phyloP scores from a whole-genome alignment of 805 yeast species.

The Pichia ethanolica region DNA sequence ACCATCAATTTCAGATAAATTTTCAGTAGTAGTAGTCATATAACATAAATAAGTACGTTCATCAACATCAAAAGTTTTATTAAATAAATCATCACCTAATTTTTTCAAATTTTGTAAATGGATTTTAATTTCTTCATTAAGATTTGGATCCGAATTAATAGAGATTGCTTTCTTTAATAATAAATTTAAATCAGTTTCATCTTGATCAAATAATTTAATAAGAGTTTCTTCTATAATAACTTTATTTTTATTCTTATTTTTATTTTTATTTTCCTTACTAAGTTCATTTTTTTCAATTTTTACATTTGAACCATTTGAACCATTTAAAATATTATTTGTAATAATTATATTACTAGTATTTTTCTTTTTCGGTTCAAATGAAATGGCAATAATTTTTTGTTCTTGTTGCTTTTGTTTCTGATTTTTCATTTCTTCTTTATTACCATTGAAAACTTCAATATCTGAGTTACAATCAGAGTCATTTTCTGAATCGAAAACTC shows the following conservation, averaged over 20 bases:
- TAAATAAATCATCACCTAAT: constrained; percentile 17
- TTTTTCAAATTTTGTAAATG: background rate
- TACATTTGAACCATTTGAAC: too few relatives aligned
- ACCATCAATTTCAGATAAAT: constrained; percentile 26
- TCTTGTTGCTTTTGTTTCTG: background rate
- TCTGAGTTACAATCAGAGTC: background rate
- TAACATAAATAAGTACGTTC: constrained; percentile 20
- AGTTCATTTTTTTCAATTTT: background rate
- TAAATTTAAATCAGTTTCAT: background rate
- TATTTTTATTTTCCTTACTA: background rate
- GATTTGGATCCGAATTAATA: background rate
- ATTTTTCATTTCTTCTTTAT: too few relatives aligned
- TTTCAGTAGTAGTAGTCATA: constrained; percentile 9
- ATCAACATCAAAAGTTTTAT: constrained; percentile 23
- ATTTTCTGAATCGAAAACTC: background rate
- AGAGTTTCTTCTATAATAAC: background rate
- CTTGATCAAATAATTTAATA: background rate
- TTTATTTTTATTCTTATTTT: background rate
- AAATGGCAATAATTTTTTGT: background rate
- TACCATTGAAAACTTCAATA: too few relatives aligned
- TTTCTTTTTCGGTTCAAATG: background rate
- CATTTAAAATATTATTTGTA: too few relatives aligned
- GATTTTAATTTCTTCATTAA: background rate
- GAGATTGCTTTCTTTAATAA: background rate
- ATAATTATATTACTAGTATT: background rate